Evolutionary conservation across 2,329 filamentous ascomycete genomes (phyloP).

Genomic region (Epichloe sylvatica): DNA sequence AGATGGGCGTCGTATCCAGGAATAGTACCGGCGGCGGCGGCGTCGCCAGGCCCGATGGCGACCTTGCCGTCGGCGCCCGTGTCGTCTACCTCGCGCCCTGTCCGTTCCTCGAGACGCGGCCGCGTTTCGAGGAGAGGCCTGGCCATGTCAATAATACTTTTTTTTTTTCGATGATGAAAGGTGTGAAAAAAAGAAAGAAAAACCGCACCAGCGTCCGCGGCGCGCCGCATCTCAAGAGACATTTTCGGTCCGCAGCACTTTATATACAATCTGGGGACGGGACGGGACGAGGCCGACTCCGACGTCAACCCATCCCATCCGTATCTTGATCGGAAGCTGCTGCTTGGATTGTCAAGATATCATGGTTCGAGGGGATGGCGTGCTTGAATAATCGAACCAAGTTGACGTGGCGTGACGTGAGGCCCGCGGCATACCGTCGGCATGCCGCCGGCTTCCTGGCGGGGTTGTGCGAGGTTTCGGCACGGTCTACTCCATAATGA

Average conservation of each 20-base stretch:
- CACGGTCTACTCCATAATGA: too few relatives aligned
- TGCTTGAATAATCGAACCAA: slow-evolving; percentile 8
- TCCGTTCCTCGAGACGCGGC: neutral
- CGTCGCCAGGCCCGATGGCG: neutral
- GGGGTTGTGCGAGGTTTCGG: too few relatives aligned
- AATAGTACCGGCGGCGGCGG: slow-evolving; percentile 3
- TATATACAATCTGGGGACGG: neutral
- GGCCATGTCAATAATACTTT: too few relatives aligned
- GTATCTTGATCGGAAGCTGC: neutral
- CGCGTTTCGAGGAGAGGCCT: too few relatives aligned
- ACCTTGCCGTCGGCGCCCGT: neutral
- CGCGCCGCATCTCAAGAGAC: too few relatives aligned
- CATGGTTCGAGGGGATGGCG: slow-evolving; percentile 13
- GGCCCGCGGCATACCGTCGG: too few relatives aligned
- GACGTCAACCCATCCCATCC: neutral
- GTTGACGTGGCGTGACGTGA: neutral
- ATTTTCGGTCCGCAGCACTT: neutral
- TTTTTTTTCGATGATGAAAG: too few relatives aligned
- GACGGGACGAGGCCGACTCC: too few relatives aligned
- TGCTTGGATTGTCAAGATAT: slow-evolving; percentile 7
- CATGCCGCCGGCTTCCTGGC: too few relatives aligned
- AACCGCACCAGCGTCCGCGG: too few relatives aligned
- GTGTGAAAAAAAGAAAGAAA: too few relatives aligned
- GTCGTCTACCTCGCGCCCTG: neutral
- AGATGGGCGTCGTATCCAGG: slow-evolving; percentile 13